Evolutionary conservation across 495 filamentous ascomycete genomes (phyloP).

Genomic region (Neurospora sp.): DNA sequence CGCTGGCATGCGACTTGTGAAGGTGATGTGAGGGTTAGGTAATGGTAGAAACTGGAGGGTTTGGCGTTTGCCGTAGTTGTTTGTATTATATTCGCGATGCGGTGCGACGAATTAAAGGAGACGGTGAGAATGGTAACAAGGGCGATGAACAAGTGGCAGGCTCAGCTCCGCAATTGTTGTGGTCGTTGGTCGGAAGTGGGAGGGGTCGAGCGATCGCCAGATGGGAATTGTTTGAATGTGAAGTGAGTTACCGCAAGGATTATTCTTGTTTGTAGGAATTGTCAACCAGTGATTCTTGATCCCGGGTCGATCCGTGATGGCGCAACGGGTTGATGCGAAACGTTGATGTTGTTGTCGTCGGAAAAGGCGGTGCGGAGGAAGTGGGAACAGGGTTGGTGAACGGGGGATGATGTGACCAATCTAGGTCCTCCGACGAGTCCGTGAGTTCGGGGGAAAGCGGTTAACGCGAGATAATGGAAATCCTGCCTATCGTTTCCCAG

Average conservation of each 20-base stretch:
- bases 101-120: background rate
- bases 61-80: background rate
- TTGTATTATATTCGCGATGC: background rate
- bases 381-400: background rate
- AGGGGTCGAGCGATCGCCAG: background rate
- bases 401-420: background rate
- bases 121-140: background rate
- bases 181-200: background rate
- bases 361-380: background rate
- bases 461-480: background rate
- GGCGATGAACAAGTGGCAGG: background rate
- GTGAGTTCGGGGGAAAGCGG: background rate
- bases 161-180: background rate
- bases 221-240: background rate
- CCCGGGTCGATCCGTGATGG: background rate
- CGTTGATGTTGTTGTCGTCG: background rate
- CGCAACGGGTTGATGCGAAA: background rate
- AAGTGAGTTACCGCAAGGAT: background rate
- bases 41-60: background rate
- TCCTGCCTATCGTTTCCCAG: background rate
- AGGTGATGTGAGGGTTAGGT: background rate
- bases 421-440: background rate
- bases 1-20: conserved; percentile 1
- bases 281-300: background rate
- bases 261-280: background rate